A percentile compares a stretch with the other conserved stretches of the same genome.
These are phyloP conservation scores for Fusarium temperatum DNA, from an alignment of 2,329 filamentous ascomycete species.

Conservation along the genomic window DNA sequence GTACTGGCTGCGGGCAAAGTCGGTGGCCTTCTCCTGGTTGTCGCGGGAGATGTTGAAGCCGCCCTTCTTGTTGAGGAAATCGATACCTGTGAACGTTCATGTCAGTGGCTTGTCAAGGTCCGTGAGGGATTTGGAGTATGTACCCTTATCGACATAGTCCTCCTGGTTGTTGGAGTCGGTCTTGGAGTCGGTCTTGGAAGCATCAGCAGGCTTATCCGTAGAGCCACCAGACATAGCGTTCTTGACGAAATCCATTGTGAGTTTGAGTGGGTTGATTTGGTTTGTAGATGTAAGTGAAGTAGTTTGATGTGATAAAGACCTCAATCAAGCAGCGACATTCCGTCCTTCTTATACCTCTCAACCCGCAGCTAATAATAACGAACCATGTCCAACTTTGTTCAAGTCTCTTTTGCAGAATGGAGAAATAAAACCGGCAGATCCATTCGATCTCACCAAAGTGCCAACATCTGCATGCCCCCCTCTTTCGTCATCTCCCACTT, in stretches of 20 bases:
- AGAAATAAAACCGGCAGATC: constrained; percentile 31
- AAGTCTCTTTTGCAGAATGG: not conserved
- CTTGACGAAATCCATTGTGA: constrained; percentile 52
- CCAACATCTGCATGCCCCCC: not conserved
- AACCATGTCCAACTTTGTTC: constrained; percentile 1
- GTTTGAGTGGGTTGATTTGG: not conserved
- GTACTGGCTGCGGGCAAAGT: constrained; percentile 46
- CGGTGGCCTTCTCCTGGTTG: constrained; percentile 53
- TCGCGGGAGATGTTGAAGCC: constrained; percentile 47
- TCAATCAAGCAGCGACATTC: not conserved
- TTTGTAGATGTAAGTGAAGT: not conserved
- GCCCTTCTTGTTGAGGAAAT: constrained; percentile 45
- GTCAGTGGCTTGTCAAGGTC: not conserved
- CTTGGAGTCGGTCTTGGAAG: constrained; percentile 13
- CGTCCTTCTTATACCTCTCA: constrained; percentile 32
- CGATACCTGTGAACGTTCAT: constrained; percentile 39
- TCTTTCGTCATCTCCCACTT: constrained; percentile 27
- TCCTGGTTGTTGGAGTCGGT: constrained; percentile 29
- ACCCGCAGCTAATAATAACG: not conserved
- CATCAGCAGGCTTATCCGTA: constrained; percentile 13
- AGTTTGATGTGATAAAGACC: not conserved
- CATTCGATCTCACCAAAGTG: constrained; percentile 11
- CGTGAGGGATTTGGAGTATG: not conserved
- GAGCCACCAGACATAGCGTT: constrained; percentile 24
- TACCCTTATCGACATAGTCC: constrained; percentile 54